Evolutionary conservation across 768 basidiomycete genomes (phyloP).

Genomic region (Pleurotus citrinopileatus): DNA sequence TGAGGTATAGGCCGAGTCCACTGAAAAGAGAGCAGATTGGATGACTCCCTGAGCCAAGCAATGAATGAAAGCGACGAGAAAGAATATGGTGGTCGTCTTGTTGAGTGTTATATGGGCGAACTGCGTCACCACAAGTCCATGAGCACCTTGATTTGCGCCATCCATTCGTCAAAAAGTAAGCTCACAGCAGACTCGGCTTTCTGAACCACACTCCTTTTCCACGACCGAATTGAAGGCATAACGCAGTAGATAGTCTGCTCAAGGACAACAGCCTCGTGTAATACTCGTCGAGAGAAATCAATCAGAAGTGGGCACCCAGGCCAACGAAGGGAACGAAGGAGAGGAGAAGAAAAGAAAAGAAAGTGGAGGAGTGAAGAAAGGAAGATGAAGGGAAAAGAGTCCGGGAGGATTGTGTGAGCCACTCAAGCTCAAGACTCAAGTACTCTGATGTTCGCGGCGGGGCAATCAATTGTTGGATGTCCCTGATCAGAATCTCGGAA

Average conservation of each 20-base stretch:
- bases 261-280: background rate
- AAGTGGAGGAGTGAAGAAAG: background rate
- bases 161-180: background rate
- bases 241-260: background rate
- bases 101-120: slow-evolving; percentile 36
- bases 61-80: slow-evolving; percentile 46
- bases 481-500: too few species aligned
- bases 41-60: slow-evolving; percentile 52
- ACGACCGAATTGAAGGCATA: background rate
- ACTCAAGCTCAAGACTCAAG: background rate
- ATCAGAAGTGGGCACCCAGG: slow-evolving; percentile 6
- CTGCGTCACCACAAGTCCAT: slow-evolving; percentile 17
- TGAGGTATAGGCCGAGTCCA: slow-evolving; percentile 38
- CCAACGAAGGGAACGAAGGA: background rate
- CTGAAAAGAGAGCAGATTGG: slow-evolving; percentile 43
- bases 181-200: slow-evolving; percentile 4
- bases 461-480: background rate
- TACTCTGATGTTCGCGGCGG: background rate
- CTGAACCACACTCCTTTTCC: background rate
- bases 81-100: slow-evolving; percentile 42
- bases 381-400: background rate
- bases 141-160: background rate
- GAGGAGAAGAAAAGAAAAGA: slow-evolving; percentile 1
- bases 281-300: slow-evolving; percentile 1
- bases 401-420: too few species aligned